phyloP scores from a whole-genome alignment of 2,329 filamentous ascomycete genomes.

The Epichloe brachyelytri region DNA sequence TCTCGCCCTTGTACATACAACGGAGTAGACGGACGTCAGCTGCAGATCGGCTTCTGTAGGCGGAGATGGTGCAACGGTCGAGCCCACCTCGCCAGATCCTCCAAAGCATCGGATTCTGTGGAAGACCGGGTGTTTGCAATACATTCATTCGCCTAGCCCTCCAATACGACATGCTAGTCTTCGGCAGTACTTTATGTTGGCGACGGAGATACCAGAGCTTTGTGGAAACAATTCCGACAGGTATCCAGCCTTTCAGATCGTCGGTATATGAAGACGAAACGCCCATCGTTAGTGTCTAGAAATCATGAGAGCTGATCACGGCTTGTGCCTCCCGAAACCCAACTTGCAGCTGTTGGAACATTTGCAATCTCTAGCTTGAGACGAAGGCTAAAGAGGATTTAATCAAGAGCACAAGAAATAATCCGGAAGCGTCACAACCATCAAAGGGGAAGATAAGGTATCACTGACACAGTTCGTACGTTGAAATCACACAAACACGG shows the following conservation, averaged over 20 bases:
- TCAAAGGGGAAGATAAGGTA: neutral
- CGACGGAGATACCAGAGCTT: neutral
- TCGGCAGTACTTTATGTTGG: neutral
- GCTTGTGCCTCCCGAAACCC: neutral
- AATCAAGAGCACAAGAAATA: neutral
- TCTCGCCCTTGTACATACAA: neutral
- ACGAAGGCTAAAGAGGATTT: neutral
- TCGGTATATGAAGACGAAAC: neutral
- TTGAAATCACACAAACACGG: neutral
- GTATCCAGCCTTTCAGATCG: neutral
- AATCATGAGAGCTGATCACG: neutral
- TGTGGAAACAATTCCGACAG: neutral
- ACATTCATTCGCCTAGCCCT: neutral
- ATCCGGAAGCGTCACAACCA: neutral
- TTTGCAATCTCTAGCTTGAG: neutral
- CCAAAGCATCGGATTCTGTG: neutral
- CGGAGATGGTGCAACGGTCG: conserved; percentile 1
- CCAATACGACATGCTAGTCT: neutral
- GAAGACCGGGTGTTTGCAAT: neutral
- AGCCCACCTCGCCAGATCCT: neutral
- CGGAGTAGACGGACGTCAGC: neutral
- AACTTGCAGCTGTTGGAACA: too few relatives aligned
- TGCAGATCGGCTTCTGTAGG: conserved; percentile 3
- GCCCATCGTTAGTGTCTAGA: neutral
- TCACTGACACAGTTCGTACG: neutral